Evolutionary conservation across 192 early-diverging fungal genomes (phyloP).

Genomic region (Backusella parvicylindrica): DNA sequence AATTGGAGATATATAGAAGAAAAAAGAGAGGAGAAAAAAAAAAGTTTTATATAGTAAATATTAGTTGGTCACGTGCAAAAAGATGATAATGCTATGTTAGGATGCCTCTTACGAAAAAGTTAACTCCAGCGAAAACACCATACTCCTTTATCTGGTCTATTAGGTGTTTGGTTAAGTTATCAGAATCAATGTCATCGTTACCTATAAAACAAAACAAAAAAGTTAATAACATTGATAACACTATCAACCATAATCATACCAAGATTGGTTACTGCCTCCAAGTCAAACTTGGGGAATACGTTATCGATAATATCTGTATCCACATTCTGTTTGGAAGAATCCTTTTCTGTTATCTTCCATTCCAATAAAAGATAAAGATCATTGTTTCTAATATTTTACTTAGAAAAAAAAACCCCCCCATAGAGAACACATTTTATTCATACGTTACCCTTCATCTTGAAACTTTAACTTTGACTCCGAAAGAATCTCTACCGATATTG

Average conservation of each 20-base stretch:
- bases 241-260: not conserved
- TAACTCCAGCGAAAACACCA: not conserved
- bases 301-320: slow-evolving; percentile 4
- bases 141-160: not conserved
- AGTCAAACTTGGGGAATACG: not conserved
- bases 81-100: not conserved
- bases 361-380: not conserved
- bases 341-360: not conserved
- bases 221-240: too few relatives aligned
- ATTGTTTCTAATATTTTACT: not conserved
- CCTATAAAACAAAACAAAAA: not conserved
- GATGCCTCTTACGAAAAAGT: not conserved
- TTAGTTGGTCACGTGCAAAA: not conserved
- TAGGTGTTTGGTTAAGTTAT: not conserved
- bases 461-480: not conserved
- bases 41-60: not conserved
- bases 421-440: too few relatives aligned
- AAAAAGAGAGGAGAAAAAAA: not conserved
- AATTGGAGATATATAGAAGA: slow-evolving; percentile 1
- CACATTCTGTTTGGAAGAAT: not conserved
- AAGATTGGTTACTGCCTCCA: not conserved
- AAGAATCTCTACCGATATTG: not conserved
- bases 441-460: not conserved
- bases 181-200: not conserved
- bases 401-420: too few relatives aligned